Conservation (phyloP, 257 asterid species). For the Solanum bulbocastanum region DNA sequence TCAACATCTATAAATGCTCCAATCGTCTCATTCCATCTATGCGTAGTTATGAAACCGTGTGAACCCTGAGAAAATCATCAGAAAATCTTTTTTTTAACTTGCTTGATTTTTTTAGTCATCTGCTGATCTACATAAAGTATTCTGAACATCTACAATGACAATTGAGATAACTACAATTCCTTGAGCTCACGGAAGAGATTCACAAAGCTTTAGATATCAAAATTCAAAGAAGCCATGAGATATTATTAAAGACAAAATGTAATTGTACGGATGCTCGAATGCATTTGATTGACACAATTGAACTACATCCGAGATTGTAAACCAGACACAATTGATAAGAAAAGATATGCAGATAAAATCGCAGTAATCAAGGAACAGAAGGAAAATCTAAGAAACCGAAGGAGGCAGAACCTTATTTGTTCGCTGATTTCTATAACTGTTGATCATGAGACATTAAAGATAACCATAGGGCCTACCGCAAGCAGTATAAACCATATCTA, state of each 20-base stretch:
- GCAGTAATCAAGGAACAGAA: neutral
- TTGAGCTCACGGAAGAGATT: neutral
- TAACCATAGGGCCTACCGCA: neutral
- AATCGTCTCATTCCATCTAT: conserved; percentile 83
- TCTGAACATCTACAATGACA: neutral
- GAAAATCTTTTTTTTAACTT: neutral
- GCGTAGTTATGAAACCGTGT: conserved; percentile 93
- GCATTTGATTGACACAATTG: neutral
- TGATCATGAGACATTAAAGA: neutral
- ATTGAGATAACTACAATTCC: neutral
- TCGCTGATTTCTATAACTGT: neutral
- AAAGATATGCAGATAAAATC: neutral
- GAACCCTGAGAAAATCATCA: conserved; percentile 56
- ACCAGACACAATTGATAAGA: neutral
- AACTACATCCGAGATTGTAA: neutral
- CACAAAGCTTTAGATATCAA: neutral
- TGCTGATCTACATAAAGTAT: neutral
- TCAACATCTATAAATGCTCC: conserved; percentile 85
- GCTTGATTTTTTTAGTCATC: neutral
- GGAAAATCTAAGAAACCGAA: neutral
- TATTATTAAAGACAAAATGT: neutral
- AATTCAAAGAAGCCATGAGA: neutral
- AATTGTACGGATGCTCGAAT: neutral
- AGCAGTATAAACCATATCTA: neutral
- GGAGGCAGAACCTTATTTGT: neutral